Evolutionary conservation across 2,329 filamentous ascomycete species (phyloP), one percentile per base, ranked within the genome.

Genomic region (Colletotrichum ledebouriae): DNA sequence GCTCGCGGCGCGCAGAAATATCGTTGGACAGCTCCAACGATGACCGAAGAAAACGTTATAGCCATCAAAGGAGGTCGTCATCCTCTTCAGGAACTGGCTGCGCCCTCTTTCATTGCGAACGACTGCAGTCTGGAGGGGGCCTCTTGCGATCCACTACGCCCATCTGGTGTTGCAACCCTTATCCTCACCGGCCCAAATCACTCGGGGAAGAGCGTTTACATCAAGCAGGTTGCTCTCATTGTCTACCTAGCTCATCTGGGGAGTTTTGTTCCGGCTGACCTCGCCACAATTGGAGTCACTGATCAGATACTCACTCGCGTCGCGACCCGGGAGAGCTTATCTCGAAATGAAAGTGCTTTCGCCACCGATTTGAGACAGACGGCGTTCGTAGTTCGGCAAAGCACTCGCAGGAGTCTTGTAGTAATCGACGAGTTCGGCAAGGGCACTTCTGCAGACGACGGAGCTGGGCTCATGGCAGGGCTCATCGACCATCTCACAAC

Each of bases 181-280:
- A 82, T 98, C 6, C 79, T 99, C 73, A 98, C 96, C 0, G 96
- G 96, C 0, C 94, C 96, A 4, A 99, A 99, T 73, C 97, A 96
- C 77, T 98, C 96, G 0, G 96, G 96, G 0, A 99, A 99, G 78
- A 98, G 94, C 73, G 89, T 98, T 0, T 98, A 97, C 78, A 85
- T 98, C 76, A 99, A 97, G 78, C 95, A 99, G 77, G 88, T 93
- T 37, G 96, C 94, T 4, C 82, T 98, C 57, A 96, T 97, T 67
- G 90, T 97, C 13, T 98, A 96, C 76, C 86, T 99, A 78, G 93
- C 96, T 0, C 96, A 99, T 75, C 88, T 97, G 60, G 96, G 96
- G 59, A 95, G 94, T 76, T 98, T 93, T 76, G 93, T 99, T 1
- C 95, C 96, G 1, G 95, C 94, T 1, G 85, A 90, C 15, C 82